Evolutionary conservation across 768 basidiomycete species (phyloP).

Genomic region (Mycena pura): DNA sequence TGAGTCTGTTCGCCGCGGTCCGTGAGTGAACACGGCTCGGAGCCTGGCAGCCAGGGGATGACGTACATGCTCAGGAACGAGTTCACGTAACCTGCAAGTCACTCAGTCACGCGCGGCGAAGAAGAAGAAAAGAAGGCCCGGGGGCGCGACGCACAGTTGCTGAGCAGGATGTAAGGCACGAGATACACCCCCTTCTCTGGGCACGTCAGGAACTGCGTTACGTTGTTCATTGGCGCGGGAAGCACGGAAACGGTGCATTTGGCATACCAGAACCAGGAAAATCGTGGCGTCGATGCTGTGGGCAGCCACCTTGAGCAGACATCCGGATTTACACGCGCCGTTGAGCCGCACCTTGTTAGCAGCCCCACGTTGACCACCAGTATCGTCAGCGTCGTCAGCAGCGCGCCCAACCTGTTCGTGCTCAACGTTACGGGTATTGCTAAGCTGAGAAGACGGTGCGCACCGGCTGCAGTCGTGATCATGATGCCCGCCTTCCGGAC

Average conservation of each 20-base stretch:
- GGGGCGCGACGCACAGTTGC: slow-evolving; percentile 37
- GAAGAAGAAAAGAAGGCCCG: slow-evolving; percentile 4
- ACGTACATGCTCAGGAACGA: slow-evolving; percentile 46
- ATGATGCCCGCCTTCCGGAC: no score
- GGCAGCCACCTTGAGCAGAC: no score
- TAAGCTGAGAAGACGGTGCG: not conserved
- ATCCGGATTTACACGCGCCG: no score
- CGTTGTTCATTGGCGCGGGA: not conserved
- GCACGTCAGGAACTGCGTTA: slow-evolving; percentile 40
- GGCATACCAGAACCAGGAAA: slow-evolving; percentile 35
- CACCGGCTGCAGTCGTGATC: no score
- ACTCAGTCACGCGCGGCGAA: not conserved
- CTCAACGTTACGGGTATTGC: not conserved
- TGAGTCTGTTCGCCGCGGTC: slow-evolving; percentile 8
- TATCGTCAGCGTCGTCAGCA: slow-evolving; percentile 40
- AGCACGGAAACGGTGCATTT: slow-evolving; percentile 32
- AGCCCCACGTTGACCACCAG: slow-evolving; percentile 44
- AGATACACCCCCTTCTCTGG: slow-evolving; percentile 43
- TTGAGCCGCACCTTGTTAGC: slow-evolving; percentile 37
- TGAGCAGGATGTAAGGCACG: slow-evolving; percentile 45
- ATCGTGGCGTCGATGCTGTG: slow-evolving; percentile 38
- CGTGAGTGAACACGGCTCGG: no score
- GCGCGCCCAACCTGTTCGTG: slow-evolving; percentile 33
- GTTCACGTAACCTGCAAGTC: slow-evolving; percentile 41
- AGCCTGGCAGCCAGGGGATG: no score